Evolutionary conservation across 2,329 filamentous ascomycete genomes (phyloP), one percentile per base, ranked within the genome.

Genomic region (Cryphonectria carpinicola): DNA sequence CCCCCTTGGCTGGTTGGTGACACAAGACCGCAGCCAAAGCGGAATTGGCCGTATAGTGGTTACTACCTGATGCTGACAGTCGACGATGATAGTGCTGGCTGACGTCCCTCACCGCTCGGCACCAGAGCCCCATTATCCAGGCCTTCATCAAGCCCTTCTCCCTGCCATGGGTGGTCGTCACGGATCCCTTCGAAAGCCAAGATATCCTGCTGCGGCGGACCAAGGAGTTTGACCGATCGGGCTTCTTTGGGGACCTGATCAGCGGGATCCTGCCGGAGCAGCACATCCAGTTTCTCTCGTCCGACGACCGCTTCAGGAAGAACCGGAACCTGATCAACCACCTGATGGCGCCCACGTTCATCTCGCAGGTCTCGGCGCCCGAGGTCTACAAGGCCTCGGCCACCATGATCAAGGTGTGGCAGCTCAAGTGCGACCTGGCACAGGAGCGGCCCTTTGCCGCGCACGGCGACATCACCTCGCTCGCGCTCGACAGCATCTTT

Each of bases 61-160:
- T 19, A 8, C 10, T 49, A 35, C 28, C 28, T 19, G 7, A 58
- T 3, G 17, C 46, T 64, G n/a, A 65, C 56, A 65, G n/a, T 46
- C 8, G 74, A 61, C 4, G 74, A 61, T 3, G 39, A 22, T 35
- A 78, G 75, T 80, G 68, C 73, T 79, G 72, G 76, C 74, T 76
- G 65, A 79, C 76, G 11, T 78, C 77, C n/a, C 72, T 80, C 17
- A 77, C 76, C 3, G 70, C 70, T 28, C 76, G 76, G 13, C 78
- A 81, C 63, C 73, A 81, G 7, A 80, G 80, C 14, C 82, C 84
- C 0, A 79, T 87, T 70, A 75, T 82, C 7, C 86, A 88, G 73
- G 76, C 83, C 7, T 87, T 87, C 74, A 75, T 85, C 67, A 76
- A 77, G 8, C 84, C 85, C 0, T 78, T 85, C 22, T 72, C 74